Percentiles rank a stretch among this genome's conserved stretches.
These are phyloP conservation scores for Pleoardoris graminearum DNA, from an alignment of 2,329 filamentous ascomycete species.

Conservation along the genomic window DNA sequence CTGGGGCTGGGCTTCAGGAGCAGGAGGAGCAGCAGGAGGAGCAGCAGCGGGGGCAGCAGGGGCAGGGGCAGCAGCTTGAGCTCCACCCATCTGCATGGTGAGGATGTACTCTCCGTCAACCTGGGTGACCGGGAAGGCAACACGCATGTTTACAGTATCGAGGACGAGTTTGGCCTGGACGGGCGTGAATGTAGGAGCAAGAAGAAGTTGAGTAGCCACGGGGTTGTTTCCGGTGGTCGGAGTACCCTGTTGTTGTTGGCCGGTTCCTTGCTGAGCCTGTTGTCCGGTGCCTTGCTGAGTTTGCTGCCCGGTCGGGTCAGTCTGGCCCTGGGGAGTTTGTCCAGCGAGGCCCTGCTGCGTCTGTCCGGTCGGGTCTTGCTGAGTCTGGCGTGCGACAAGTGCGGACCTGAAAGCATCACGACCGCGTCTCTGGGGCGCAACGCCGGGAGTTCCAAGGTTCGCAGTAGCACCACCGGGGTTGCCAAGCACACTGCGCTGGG, in stretches of 20 bases:
- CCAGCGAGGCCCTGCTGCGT: background rate
- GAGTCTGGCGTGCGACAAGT: slow-evolving; percentile 25
- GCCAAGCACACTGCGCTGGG: slow-evolving; percentile 41
- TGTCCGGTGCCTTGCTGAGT: background rate
- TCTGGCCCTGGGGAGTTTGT: background rate
- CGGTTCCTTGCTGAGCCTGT: background rate
- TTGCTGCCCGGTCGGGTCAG: background rate
- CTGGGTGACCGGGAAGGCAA: slow-evolving; percentile 41
- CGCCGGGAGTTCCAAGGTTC: slow-evolving; percentile 29
- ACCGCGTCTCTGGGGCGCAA: slow-evolving; percentile 22
- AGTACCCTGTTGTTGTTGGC: slow-evolving; percentile 20
- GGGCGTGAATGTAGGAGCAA: slow-evolving; percentile 43
- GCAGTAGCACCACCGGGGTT: slow-evolving; percentile 44
- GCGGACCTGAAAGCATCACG: slow-evolving; percentile 31
- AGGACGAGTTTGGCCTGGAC: slow-evolving; percentile 40
- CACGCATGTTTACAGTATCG: slow-evolving; percentile 42
- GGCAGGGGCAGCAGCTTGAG: slow-evolving; percentile 8
- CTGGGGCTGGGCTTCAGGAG: slow-evolving; percentile 17
- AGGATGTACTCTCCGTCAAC: slow-evolving; percentile 45
- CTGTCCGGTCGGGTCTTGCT: slow-evolving; percentile 3
- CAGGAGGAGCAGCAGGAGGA: background rate
- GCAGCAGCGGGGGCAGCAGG: background rate
- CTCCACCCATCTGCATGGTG: slow-evolving; percentile 30
- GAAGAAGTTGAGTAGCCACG: slow-evolving; percentile 38
- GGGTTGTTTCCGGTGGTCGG: slow-evolving; percentile 38